A percentile compares a stretch with the other conserved stretches of the same genome.
Evolutionary conservation across 192 early-diverging fungal genomes (phyloP).

Genomic region (Coemansia erecta): DNA sequence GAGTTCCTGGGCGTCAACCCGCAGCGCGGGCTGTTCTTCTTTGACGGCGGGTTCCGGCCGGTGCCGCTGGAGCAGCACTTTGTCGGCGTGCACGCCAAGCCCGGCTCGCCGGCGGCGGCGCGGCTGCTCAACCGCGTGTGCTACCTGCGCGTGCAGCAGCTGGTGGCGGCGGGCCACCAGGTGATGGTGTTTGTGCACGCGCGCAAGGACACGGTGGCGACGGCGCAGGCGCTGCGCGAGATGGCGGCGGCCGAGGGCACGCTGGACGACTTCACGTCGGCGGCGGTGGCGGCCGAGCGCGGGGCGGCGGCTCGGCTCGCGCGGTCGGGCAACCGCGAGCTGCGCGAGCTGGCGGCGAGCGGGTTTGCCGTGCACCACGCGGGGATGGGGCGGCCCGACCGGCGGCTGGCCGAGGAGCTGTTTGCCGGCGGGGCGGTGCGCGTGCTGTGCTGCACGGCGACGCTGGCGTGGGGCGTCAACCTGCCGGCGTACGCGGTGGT

Average conservation of each 20-base stretch:
- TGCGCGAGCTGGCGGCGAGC: slow-evolving; percentile 77
- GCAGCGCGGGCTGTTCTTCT: slow-evolving; percentile 91
- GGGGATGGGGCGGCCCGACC: slow-evolving; percentile 89
- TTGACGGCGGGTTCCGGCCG: slow-evolving; percentile 92
- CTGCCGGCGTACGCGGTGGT: slow-evolving; percentile 97
- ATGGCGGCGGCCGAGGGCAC: slow-evolving; percentile 65
- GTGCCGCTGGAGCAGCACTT: slow-evolving; percentile 97
- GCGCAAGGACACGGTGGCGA: slow-evolving; percentile 97
- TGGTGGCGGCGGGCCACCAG: slow-evolving; percentile 85
- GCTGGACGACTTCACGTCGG: slow-evolving; percentile 29
- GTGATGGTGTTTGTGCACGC: slow-evolving; percentile 99
- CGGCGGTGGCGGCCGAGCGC: slow-evolving; percentile 50
- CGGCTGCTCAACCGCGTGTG: slow-evolving; percentile 77
- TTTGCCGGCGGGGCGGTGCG: slow-evolving; percentile 81
- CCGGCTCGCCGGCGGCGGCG: slow-evolving; percentile 62
- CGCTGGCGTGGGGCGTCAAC: slow-evolving; percentile 99
- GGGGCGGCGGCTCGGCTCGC: slow-evolving; percentile 60
- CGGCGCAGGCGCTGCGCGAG: slow-evolving; percentile 76
- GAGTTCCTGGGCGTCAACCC: slow-evolving; percentile 91
- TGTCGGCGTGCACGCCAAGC: slow-evolving; percentile 86
- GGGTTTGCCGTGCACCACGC: slow-evolving; percentile 97
- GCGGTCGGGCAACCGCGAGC: slow-evolving; percentile 76
- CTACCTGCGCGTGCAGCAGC: slow-evolving; percentile 76
- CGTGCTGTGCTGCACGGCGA: slow-evolving; percentile 95
- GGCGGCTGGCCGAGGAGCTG: slow-evolving; percentile 80